These are phyloP conservation scores for Boletus subcaerulescens DNA, from an alignment of 768 basidiomycete genomes.

Conservation along the genomic window DNA sequence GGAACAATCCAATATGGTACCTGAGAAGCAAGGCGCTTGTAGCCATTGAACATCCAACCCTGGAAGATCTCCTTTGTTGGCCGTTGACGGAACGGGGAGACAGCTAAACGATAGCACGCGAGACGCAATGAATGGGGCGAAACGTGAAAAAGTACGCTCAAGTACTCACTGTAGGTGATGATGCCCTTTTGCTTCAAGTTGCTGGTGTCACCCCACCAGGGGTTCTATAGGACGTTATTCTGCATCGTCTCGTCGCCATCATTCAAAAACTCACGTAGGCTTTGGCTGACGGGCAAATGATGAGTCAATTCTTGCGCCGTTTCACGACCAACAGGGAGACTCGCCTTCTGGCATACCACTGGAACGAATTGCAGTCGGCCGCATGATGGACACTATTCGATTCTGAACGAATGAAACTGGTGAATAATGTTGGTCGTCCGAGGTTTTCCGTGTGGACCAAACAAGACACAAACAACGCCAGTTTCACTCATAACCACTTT, in stretches of 20 bases:
- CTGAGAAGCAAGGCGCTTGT: slow-evolving; percentile 70
- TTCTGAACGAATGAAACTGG: not conserved
- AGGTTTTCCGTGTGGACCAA: slow-evolving; percentile 33
- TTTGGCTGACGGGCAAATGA: slow-evolving; percentile 50
- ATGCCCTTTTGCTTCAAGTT: slow-evolving; percentile 74
- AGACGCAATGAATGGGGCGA: not conserved
- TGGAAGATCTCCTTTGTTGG: slow-evolving; percentile 68
- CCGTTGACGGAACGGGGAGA: slow-evolving; percentile 81
- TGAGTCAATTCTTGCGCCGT: not conserved
- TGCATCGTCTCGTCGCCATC: not conserved
- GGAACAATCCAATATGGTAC: slow-evolving; percentile 78
- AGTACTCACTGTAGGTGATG: slow-evolving; percentile 71
- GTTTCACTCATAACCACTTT: not conserved
- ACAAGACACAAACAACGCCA: slow-evolving; percentile 32
- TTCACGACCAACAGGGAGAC: slow-evolving; percentile 27
- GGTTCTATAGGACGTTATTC: slow-evolving; percentile 48
- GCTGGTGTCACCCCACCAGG: slow-evolving; percentile 88
- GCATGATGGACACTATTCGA: slow-evolving; percentile 36
- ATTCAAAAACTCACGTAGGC: slow-evolving; percentile 62
- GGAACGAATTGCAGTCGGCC: slow-evolving; percentile 47
- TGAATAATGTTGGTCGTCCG: slow-evolving; percentile 11
- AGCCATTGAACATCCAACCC: slow-evolving; percentile 85
- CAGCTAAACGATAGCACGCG: slow-evolving; percentile 40
- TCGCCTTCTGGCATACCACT: slow-evolving; percentile 85
- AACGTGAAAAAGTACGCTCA: not conserved